Conservation (phyloP, 108 stramenopile species). For the Skeletonema grethae region DNA sequence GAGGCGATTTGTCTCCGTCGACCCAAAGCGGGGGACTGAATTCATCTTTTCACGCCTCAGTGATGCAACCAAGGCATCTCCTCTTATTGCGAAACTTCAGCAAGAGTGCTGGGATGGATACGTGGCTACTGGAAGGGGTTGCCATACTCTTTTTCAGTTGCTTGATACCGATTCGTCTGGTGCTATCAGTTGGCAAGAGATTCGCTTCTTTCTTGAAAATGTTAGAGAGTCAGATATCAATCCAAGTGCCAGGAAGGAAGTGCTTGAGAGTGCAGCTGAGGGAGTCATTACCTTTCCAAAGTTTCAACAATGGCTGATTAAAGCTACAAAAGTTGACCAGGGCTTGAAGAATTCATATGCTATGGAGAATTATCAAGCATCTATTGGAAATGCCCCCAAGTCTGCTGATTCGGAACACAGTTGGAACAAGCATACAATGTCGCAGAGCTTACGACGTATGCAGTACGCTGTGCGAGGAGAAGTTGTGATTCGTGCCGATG, state of each 20-base stretch:
- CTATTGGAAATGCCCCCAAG: constrained; percentile 43
- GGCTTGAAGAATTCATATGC: constrained; percentile 53
- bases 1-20: constrained; percentile 5
- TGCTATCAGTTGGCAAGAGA: constrained; percentile 44
- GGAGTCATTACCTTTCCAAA: constrained; percentile 29
- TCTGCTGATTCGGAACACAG: constrained; percentile 36
- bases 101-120: constrained; percentile 71
- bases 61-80: constrained; percentile 27
- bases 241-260: constrained; percentile 40
- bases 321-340: constrained; percentile 63
- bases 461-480: constrained; percentile 84
- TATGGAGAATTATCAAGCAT: constrained; percentile 50
- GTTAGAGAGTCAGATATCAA: constrained; percentile 31
- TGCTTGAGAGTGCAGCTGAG: constrained; percentile 36
- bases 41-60: constrained; percentile 37
- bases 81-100: constrained; percentile 52
- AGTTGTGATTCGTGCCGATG: constrained; percentile 76
- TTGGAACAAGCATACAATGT: constrained; percentile 78
- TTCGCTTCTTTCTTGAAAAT: constrained; percentile 58
- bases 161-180: constrained; percentile 60
- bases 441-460: constrained; percentile 71
- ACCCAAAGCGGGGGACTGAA: constrained; percentile 25
- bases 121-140: constrained; percentile 61
- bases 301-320: constrained; percentile 67
- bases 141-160: constrained; percentile 59